Conservation (phyloP, 1,284 basidiomycete genomes). For the Xerocomus tenax region DNA sequence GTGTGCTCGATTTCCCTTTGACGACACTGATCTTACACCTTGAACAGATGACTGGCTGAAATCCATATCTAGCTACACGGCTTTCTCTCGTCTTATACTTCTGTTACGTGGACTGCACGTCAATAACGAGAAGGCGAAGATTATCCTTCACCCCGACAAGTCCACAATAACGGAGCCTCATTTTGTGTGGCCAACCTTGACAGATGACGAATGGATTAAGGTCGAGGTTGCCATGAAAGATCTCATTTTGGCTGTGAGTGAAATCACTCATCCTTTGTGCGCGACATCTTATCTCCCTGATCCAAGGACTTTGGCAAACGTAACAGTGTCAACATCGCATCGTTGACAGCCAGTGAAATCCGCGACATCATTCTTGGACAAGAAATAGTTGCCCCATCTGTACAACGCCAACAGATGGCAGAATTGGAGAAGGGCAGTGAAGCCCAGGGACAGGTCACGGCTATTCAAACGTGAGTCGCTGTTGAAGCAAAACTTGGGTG, state of each 20-base stretch:
- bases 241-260: conserved; percentile 71
- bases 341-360: conserved; percentile 91
- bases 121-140: conserved; percentile 99
- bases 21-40: conserved; percentile 6
- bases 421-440: conserved; percentile 95
- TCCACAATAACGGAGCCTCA: conserved; percentile 95
- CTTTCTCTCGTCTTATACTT: conserved; percentile 95
- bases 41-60: conserved; percentile 90
- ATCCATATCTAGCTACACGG: conserved; percentile 97
- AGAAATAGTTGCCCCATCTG: conserved; percentile 87
- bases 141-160: conserved; percentile 87
- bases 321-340: conserved; percentile 97
- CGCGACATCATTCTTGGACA: conserved; percentile 95
- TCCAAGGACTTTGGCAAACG: conserved; percentile 92
- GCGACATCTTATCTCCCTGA: conserved; percentile 10
- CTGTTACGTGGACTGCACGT: conserved; percentile 95
- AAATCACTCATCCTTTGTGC: not conserved
- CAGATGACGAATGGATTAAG: conserved; percentile 98
- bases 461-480: conserved; percentile 72
- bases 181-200: conserved; percentile 94
- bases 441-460: conserved; percentile 91
- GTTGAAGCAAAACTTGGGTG: not conserved
- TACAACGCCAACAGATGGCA: conserved; percentile 98
- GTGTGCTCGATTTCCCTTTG: conserved; percentile 30
- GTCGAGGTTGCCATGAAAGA: conserved; percentile 97